Evolutionary conservation across 345 rosid species (phyloP).

Genomic region (Aethionema arabicum): DNA sequence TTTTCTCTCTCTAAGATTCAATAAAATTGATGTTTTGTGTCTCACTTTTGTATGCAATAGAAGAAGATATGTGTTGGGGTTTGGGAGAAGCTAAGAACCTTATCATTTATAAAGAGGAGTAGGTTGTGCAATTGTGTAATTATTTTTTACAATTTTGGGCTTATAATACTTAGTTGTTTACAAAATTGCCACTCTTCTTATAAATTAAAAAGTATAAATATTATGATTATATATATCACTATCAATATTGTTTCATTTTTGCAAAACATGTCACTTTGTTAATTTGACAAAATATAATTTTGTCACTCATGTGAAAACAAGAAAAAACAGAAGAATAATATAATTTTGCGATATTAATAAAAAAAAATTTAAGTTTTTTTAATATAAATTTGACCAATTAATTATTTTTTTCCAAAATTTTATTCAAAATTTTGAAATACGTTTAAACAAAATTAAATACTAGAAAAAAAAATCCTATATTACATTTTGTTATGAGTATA

Average conservation of each 20-base stretch:
- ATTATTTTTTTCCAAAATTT: neutral
- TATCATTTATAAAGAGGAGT: conserved; percentile 33
- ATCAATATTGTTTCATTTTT: conserved; percentile 23
- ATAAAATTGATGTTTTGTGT: conserved; percentile 12
- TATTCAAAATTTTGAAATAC: neutral
- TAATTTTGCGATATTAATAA: neutral
- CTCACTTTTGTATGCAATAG: conserved; percentile 32
- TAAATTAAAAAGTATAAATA: neutral
- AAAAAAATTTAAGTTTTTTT: neutral
- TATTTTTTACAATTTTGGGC: neutral
- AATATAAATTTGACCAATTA: neutral
- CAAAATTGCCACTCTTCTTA: conserved; percentile 15
- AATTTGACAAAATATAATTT: conserved; percentile 14
- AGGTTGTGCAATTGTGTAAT: conserved; percentile 20
- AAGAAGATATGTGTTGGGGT: conserved; percentile 32
- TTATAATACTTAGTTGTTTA: neutral
- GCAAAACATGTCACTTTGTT: conserved; percentile 8
- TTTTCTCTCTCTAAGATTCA: conserved; percentile 23
- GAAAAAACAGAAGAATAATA: neutral
- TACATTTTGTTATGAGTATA: too few relatives aligned
- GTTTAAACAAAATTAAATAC: neutral
- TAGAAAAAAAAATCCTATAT: too few relatives aligned
- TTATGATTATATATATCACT: conserved; percentile 11
- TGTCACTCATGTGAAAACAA: conserved; percentile 27
- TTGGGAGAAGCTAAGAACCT: conserved; percentile 23